These are phyloP conservation scores for Neoscytalidium dimidiatum DNA, from an alignment of 2,329 filamentous ascomycete genomes.

Conservation along the genomic window DNA sequence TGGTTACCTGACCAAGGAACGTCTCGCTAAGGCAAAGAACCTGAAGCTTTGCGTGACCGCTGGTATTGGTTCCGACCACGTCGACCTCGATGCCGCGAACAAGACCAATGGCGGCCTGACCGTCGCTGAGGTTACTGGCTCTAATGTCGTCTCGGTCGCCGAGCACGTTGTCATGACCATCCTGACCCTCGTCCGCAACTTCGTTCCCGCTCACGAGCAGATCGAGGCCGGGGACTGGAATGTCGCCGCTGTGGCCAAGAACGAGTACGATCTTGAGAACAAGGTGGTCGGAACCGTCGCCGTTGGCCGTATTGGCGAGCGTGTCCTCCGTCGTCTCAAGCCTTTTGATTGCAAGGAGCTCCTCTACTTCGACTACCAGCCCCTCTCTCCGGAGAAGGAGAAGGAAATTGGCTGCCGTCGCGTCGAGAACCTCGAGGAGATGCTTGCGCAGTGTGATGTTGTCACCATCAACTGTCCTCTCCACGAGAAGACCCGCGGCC, in stretches of 20 bases:
- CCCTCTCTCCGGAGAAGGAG: constrained; percentile 80
- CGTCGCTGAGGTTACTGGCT: constrained; percentile 95
- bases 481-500: constrained; percentile 93
- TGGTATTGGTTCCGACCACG: constrained; percentile 97
- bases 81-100: constrained; percentile 96
- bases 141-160: constrained; percentile 96
- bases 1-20: constrained; percentile 94
- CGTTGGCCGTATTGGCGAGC: constrained; percentile 96
- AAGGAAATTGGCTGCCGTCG: constrained; percentile 93
- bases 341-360: constrained; percentile 99
- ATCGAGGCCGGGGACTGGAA: constrained; percentile 89
- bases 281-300: constrained; percentile 98
- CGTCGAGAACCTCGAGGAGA: constrained; percentile 86
- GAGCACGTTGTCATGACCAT: constrained; percentile 99
- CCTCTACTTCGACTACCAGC: constrained; percentile 99
- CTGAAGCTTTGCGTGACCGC: constrained; percentile 96
- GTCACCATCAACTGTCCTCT: constrained; percentile 99
- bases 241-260: constrained; percentile 94
- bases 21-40: constrained; percentile 97
- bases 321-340: constrained; percentile 93
- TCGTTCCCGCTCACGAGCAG: constrained; percentile 95
- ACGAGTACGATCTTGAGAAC: constrained; percentile 95
- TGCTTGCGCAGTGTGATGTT: constrained; percentile 90
- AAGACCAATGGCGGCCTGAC: constrained; percentile 97
- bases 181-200: constrained; percentile 93